phyloP scores from a whole-genome alignment of 495 filamentous ascomycete genomes.

The Lasiosphaeris hirsuta region DNA sequence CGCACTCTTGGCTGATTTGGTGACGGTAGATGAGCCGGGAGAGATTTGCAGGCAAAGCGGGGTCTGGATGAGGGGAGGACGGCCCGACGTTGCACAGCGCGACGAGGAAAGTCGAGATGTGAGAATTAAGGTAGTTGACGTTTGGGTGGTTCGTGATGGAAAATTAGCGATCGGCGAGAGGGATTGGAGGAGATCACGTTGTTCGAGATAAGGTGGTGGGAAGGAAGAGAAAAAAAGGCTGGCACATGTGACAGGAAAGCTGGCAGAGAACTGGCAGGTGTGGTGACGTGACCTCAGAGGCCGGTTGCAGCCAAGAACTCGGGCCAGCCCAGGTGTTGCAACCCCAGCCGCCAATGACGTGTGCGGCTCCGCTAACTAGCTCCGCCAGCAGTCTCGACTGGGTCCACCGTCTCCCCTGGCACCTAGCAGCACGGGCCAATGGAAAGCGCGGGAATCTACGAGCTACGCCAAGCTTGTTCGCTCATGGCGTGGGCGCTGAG shows the following conservation, averaged over 20 bases:
- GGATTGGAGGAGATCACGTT: no score
- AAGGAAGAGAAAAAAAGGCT: neutral
- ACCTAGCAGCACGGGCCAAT: conserved; percentile 17
- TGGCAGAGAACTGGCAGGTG: no score
- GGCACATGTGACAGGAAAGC: conserved; percentile 18
- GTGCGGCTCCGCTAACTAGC: conserved; percentile 21
- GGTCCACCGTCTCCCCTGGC: neutral
- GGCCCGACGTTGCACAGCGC: no score
- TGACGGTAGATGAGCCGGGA: no score
- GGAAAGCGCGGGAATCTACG: conserved; percentile 14
- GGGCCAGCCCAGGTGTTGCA: neutral
- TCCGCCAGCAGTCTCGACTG: neutral
- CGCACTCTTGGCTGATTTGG: no score
- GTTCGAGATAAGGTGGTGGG: no score
- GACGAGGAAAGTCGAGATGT: no score
- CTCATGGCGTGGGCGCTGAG: neutral
- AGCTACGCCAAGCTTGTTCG: conserved; percentile 7
- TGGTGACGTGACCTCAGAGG: neutral
- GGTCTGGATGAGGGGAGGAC: no score
- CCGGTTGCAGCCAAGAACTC: neutral
- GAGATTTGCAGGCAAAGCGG: no score
- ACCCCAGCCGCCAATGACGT: conserved; percentile 31
- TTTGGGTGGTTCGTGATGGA: no score
- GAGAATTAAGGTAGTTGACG: no score
- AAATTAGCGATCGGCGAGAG: no score